phyloP scores from a whole-genome alignment of 2,329 filamentous ascomycete genomes.

The Lasiodiplodia theobromae region DNA sequence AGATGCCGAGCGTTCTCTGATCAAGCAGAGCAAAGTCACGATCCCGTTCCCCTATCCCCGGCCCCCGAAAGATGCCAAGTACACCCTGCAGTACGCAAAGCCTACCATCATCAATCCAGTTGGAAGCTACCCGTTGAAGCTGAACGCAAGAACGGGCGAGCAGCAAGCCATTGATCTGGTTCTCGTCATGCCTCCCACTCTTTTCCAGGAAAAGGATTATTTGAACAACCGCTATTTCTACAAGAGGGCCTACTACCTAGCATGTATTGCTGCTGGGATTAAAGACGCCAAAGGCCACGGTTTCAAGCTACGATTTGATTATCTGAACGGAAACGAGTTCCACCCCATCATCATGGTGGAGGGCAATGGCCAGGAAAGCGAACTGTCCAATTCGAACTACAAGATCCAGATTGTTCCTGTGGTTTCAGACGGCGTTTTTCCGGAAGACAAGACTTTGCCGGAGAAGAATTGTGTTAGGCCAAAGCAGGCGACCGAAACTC shows the following conservation, averaged over 20 bases:
- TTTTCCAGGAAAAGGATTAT: constrained; percentile 96
- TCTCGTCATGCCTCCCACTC: constrained; percentile 76
- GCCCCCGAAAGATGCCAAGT: constrained; percentile 77
- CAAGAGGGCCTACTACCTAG: constrained; percentile 89
- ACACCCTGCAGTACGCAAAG: constrained; percentile 79
- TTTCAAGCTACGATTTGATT: constrained; percentile 68
- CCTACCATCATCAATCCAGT: constrained; percentile 84
- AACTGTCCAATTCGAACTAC: constrained; percentile 46
- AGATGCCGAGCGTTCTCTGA: constrained; percentile 72
- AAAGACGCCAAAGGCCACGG: constrained; percentile 62
- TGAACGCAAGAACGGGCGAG: constrained; percentile 70
- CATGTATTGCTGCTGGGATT: constrained; percentile 77
- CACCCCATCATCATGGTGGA: constrained; percentile 70
- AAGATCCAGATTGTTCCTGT: constrained; percentile 79
- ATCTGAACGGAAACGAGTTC: constrained; percentile 75
- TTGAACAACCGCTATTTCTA: constrained; percentile 93
- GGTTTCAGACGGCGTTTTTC: constrained; percentile 72
- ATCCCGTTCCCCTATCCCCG: constrained; percentile 86
- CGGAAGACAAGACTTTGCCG: constrained; percentile 73
- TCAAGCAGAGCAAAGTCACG: constrained; percentile 71
- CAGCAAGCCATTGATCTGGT: constrained; percentile 78
- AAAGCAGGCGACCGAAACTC: constrained; percentile 53
- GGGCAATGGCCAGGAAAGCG: constrained; percentile 45
- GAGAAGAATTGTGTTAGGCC: constrained; percentile 73
- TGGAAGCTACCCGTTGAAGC: constrained; percentile 83